Conservation (phyloP, 2,329 filamentous ascomycete genomes). For the Colletotrichum kahawae region DNA sequence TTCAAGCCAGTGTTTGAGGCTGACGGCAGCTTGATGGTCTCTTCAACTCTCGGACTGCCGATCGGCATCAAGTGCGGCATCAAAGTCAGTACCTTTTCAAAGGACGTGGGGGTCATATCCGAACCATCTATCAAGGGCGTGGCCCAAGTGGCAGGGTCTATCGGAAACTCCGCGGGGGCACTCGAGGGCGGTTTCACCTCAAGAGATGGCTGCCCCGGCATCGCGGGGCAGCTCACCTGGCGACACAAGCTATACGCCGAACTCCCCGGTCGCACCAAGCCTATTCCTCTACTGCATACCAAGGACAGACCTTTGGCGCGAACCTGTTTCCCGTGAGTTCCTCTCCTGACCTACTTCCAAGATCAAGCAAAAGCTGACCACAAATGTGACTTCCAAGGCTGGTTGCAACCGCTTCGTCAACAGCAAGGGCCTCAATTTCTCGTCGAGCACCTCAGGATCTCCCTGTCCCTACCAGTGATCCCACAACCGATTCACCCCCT, state of each 20-base stretch:
- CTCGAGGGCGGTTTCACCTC: slow-evolving; percentile 25
- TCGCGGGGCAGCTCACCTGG: slow-evolving; percentile 31
- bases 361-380: neutral
- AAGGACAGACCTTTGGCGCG: slow-evolving; percentile 23
- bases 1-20: slow-evolving; percentile 34
- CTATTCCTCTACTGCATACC: slow-evolving; percentile 26
- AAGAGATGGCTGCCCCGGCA: slow-evolving; percentile 29
- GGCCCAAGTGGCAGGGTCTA: slow-evolving; percentile 24
- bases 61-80: slow-evolving; percentile 30
- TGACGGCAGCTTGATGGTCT: slow-evolving; percentile 28
- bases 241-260: slow-evolving; percentile 30
- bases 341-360: neutral
- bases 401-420: neutral
- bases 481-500: neutral
- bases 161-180: neutral
- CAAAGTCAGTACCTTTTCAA: slow-evolving; percentile 25
- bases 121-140: slow-evolving; percentile 31
- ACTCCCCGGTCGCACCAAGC: slow-evolving; percentile 16
- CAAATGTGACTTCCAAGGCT: neutral
- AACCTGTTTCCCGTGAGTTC: slow-evolving; percentile 28
- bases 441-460: neutral
- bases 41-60: slow-evolving; percentile 32
- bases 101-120: slow-evolving; percentile 27
- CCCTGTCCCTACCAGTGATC: neutral
- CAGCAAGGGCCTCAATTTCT: neutral